Evolutionary conservation across 1,284 basidiomycete genomes (phyloP), one percentile per base, ranked within the genome.

Genomic region (Ceratobasidium sp.): DNA sequence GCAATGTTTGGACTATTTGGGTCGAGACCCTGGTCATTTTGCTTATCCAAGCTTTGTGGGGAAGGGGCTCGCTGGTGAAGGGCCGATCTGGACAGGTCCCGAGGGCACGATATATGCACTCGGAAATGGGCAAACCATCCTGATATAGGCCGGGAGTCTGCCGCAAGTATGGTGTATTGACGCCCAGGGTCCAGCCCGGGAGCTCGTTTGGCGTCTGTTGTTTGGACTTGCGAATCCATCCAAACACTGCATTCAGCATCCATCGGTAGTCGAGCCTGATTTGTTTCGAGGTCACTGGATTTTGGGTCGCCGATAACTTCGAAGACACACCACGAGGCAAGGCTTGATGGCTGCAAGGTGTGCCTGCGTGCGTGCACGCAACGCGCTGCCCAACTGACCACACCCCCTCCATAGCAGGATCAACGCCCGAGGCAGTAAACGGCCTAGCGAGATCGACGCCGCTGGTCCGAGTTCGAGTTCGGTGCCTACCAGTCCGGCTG

Each of bases 151-250:
- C n/a, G n/a, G n/a, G n/a, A n/a, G n/a, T n/a, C n/a, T n/a, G 10
- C 79, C 78, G 79, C 79, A 39, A 14, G 36, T 14, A 14, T 6
- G 36, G 36, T 6, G 16, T 16, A 62, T 12, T 48, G 41, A 43
- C 61, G 30, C 45, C 30, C 45, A 48, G 43, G 61, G 45, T 64
- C 39, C 30, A 32, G 45, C 1, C 32, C 46, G 46, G 8, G 9
- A 12, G 9, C 52, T 78, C 28, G 18, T 18, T 48, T 48, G 55
- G 55, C 16, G 32, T 79, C 32, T 36, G 30, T 36, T 58, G 61
- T 64, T 64, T 50, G 36, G 36, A 6, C 76, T 39, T 39, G 36
- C 36, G 36, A 39, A 67, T 67, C 62, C 62, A 67, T 67, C 62
- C 62, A 67, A 41, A 50, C 26, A 26, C 62, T 48, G 36, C 10